Conservation (phyloP, 805 yeast genomes). For the Lipomyces starkeyi region DNA sequence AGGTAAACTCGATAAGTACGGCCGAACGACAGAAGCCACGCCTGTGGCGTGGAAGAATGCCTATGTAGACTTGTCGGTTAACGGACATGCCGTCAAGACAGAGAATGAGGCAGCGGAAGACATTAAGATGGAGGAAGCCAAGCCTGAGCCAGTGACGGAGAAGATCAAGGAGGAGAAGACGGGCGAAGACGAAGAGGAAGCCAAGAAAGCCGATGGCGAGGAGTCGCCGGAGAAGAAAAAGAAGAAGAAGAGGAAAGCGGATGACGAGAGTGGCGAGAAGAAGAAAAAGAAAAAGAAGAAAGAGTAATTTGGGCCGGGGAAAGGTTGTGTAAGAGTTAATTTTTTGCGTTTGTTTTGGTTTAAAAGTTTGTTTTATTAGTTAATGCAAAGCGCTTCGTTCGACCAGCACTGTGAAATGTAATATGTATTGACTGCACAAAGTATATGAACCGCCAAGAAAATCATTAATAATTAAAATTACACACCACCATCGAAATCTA, state of each 20-base stretch:
- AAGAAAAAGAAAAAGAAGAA: slow-evolving; percentile 26
- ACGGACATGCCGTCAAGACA: slow-evolving; percentile 53
- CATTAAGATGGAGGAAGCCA: slow-evolving; percentile 67
- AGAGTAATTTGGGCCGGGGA: not conserved
- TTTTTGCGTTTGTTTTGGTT: not conserved
- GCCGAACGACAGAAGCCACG: slow-evolving; percentile 90
- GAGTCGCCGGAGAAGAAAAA: slow-evolving; percentile 32
- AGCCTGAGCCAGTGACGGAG: slow-evolving; percentile 60
- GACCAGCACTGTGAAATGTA: not conserved
- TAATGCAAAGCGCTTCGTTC: not conserved
- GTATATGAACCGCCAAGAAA: not conserved
- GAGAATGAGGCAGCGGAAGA: slow-evolving; percentile 47
- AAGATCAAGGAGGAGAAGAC: slow-evolving; percentile 43
- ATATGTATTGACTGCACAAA: not conserved
- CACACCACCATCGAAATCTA: not conserved
- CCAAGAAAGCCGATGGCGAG: slow-evolving; percentile 17
- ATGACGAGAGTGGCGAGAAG: slow-evolving; percentile 31
- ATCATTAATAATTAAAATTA: not conserved
- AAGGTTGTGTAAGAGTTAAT: not conserved
- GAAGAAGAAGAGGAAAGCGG: slow-evolving; percentile 35
- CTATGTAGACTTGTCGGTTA: slow-evolving; percentile 65
- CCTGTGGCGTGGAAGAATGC: slow-evolving; percentile 90
- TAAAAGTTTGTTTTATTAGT: not conserved
- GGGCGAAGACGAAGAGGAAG: slow-evolving; percentile 24
- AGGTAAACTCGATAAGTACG: slow-evolving; percentile 95